Evolutionary conservation across 2,329 filamentous ascomycete genomes (phyloP), one percentile per base, ranked within the genome.

Genomic region (Kalmusia sp.): DNA sequence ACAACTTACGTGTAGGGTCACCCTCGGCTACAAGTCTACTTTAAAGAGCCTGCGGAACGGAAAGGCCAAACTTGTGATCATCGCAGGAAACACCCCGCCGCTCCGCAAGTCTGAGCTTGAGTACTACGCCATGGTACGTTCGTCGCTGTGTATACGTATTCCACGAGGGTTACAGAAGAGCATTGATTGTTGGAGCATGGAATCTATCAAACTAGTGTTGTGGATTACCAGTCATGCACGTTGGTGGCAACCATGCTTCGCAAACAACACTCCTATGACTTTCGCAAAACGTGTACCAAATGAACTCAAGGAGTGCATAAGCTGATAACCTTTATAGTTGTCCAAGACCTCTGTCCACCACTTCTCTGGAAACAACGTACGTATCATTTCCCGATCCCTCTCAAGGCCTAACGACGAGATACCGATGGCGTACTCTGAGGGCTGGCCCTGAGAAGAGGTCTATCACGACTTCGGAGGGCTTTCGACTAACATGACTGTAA

Each of bases 1-100:
- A 74, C 49, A 52, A 49, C 37, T 6, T 31, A n/a, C n/a, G 41
- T 24, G 69, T 67, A 77, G 76, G 85, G 92, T 96, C 84, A 92
- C 87, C 64, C 86, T 96, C 65, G 92, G 92, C 73, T 93, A 93
- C 86, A 93, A 93, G 82, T 90, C 87, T 62, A 93, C 85, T 76
- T 85, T 95, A 76, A 96, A 98, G 90, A 70, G 63, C 69, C 90
- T 98, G 71, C 91, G 93, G 75, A 90, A 88, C 69, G 93, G 93
- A 81, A 98, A 97, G 89, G 95, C 95, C 80, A 98, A 98, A 90
- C 88, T 97, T 68, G 91, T 98, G 79, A 92, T 96, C 82, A 96
- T 96, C 77, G 77, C 89, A 70, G 92, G 91, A 82, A 98, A 99
- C 87, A 96, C 93, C 69, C 93, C 93, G 76, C 95, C 95, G 80